A percentile compares a stretch with the other conserved stretches of the same genome.
These are phyloP conservation scores for Saccharomycopsis fibuligera DNA, from an alignment of 805 yeast species.

Conservation along the genomic window DNA sequence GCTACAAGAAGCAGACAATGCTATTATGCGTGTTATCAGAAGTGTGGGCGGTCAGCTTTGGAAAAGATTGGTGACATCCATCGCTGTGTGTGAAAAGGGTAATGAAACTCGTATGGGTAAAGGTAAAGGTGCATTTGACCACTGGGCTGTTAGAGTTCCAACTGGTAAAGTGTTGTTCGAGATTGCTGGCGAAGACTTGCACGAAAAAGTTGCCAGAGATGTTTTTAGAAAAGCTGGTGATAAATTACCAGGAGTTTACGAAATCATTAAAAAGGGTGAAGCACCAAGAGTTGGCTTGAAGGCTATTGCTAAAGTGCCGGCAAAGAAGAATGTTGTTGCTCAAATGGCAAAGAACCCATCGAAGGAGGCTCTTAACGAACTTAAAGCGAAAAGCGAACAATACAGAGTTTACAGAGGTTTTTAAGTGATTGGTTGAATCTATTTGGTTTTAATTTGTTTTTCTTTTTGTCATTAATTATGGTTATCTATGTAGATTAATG, in stretches of 20 bases:
- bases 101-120: constrained; percentile 99
- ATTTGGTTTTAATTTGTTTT: no score
- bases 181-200: constrained; percentile 66
- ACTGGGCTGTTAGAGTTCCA: constrained; percentile 95
- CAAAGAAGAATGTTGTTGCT: constrained; percentile 31
- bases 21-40: constrained; percentile 76
- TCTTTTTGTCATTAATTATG: no score
- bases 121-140: constrained; percentile 96
- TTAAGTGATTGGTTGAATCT: constrained; percentile 25
- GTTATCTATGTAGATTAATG: no score
- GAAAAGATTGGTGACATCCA: constrained; percentile 75
- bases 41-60: constrained; percentile 68
- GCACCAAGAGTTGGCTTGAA: constrained; percentile 68
- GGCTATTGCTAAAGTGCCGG: constrained; percentile 34
- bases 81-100: constrained; percentile 93
- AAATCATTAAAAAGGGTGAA: constrained; percentile 62
- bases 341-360: constrained; percentile 55
- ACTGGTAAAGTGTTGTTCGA: constrained; percentile 92
- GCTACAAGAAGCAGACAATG: constrained; percentile 83
- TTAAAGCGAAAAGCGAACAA: constrained; percentile 43
- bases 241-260: constrained; percentile 88
- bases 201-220: constrained; percentile 85
- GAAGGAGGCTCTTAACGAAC: constrained; percentile 50
- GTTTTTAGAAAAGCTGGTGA: constrained; percentile 83
- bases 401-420: constrained; percentile 61